Evolutionary conservation across 2,329 filamentous ascomycete species (phyloP), one percentile per base, ranked within the genome.

Genomic region (Fusarium subglutinans): DNA sequence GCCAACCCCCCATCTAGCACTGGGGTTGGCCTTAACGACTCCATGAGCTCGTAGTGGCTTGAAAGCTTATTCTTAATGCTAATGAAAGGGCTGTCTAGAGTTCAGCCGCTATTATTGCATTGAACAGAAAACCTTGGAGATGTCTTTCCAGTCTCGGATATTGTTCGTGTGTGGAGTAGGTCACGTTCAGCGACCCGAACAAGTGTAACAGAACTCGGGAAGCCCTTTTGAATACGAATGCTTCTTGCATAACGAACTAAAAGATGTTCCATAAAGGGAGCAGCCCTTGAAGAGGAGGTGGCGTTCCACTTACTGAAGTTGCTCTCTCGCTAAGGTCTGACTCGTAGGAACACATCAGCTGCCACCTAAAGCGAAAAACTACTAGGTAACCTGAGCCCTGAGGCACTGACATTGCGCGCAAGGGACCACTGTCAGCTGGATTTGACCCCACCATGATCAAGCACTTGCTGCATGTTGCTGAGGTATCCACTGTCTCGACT

Each of bases 41-140:
- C 8, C 11, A 26, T 12, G 18, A 10, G 17, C 17, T 14, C 6
- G 12, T 2, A 20, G 24, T 45, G 24, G 7, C 12, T 45, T 9
- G 13, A 4, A 20, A 2, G 1, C 6, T 2, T 18, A 7, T 8
- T 44, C n/a, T 1, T 15, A 24, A 45, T 20, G 13, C 18, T 26
- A 14, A 4, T 26, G 3, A 18, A 3, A 26, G 11, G 24, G 18
- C 6, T 5, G 3, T 9, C 20, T n/a, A n/a, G 22, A 10, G 40
- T 41, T 41, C 2, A 13, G 4, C 11, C 26, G 3, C 9, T 45
- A 5, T 43, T 15, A 10, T 26, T 45, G 5, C 11, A 6, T 24
- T 20, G 24, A 45, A 45, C 44, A 14, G 17, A 26, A 26, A 24
- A 20, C 5, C 12, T 10, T 20, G 12, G 5, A 9, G 17, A 7